Evolutionary conservation across 768 basidiomycete genomes (phyloP), one percentile per base, ranked within the genome.

Genomic region (Podaxis sp.): DNA sequence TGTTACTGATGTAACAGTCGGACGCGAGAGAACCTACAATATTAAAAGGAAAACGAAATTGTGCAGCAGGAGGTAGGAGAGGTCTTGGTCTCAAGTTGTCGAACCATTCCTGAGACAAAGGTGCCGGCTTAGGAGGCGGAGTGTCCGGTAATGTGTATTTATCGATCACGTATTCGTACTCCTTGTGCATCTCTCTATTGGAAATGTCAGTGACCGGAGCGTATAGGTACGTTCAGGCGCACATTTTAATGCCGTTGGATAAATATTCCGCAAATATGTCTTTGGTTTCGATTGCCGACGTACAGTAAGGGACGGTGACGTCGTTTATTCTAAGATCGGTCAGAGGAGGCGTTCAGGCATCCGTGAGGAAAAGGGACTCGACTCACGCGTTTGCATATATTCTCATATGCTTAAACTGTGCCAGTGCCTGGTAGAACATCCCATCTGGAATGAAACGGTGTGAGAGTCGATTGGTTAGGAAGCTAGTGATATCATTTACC

Each of bases 331-430:
- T 89, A 64, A 20, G 13, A 44, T 24, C 51, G 53, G 58, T 58
- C 53, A 46, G 22, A 15, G 26, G 13, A 17, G 41, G 26, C 33
- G 33, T 33, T 33, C 33, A 44, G 49, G 5, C 56, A 65, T 20
- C 65, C n/a, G 4, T 52, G 24, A 10, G 36, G 41, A 22, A 24
- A 36, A 30, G 49, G 11, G 36, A 8, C 40, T n/a, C 15, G 60
- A 77, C 87, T 67, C 64, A 90, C 85, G 87, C 82, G 74, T 95
- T 96, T 2, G 92, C 95, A 65, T 91, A 96, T 56, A 96, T 84
- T 56, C 85, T 78, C 54, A 93, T 80, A 53, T 87, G 81, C 38
- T 84, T 76, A 70, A 96, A 96, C 41, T 78, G 75, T 0, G 78
- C 61, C 41, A 96, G 79, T 3, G 86, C 89, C 65, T 89, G 85